Evolutionary conservation across 2,329 filamentous ascomycete species (phyloP).

Genomic region (Blumeriella jaapii): DNA sequence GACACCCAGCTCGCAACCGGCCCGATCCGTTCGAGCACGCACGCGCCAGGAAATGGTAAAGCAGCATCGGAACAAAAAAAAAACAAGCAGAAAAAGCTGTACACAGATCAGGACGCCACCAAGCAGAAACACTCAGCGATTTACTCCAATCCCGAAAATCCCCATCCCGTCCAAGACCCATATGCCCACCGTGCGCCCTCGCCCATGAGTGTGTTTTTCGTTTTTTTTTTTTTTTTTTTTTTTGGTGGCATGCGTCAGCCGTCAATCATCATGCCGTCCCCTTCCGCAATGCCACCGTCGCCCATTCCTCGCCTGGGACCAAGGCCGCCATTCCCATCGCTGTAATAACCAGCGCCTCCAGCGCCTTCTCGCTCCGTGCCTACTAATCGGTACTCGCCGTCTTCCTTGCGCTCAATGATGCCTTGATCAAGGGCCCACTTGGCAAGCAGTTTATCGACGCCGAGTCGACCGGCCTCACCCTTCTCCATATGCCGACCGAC

Average conservation of each 20-base stretch:
- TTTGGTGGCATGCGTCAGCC: constrained; percentile 9
- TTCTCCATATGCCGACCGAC: constrained; percentile 83
- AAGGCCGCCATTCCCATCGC: constrained; percentile 22
- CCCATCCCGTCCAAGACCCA: too few relatives aligned
- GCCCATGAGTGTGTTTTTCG: too few relatives aligned
- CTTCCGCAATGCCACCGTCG: constrained; percentile 16
- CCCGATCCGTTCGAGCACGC: too few relatives aligned
- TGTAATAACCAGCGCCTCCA: constrained; percentile 24
- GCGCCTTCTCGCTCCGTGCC: constrained; percentile 30
- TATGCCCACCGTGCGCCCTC: too few relatives aligned
- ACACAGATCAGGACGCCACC: too few relatives aligned
- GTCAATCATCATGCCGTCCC: constrained; percentile 22
- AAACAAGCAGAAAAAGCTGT: too few relatives aligned
- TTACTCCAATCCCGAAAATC: too few relatives aligned
- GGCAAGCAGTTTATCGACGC: constrained; percentile 45
- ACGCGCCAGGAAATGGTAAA: too few relatives aligned
- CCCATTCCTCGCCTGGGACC: constrained; percentile 18
- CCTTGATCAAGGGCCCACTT: constrained; percentile 52
- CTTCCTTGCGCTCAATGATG: constrained; percentile 47
- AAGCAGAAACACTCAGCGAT: too few relatives aligned
- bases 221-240: too few relatives aligned
- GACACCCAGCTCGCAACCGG: too few relatives aligned
- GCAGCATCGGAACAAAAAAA: too few relatives aligned
- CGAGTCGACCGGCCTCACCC: constrained; percentile 45
- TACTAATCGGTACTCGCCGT: constrained; percentile 45